A percentile compares a stretch with the other conserved stretches of the same genome.
Conservation (phyloP, 2,329 filamentous ascomycete genomes). For the Tolypocladium tropicale region DNA sequence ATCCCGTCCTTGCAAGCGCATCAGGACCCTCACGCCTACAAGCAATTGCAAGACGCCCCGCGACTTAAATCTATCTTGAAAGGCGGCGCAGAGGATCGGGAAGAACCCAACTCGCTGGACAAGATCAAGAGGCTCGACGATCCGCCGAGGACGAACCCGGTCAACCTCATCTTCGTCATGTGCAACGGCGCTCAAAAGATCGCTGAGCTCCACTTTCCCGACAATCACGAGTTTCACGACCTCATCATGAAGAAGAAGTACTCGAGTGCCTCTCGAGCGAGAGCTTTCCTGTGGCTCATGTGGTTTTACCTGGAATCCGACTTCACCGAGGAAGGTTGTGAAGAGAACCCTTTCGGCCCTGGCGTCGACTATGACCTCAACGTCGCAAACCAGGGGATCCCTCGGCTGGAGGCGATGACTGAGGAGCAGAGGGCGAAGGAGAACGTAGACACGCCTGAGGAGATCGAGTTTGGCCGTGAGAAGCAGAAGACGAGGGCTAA, state of each 20-base stretch:
- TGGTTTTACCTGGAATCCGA: conserved; percentile 99
- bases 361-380: conserved; percentile 56
- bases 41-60: conserved; percentile 93
- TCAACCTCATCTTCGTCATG: conserved; percentile 93
- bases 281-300: conserved; percentile 92
- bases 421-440: conserved; percentile 55
- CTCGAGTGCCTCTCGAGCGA: conserved; percentile 72
- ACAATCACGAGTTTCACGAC: conserved; percentile 85
- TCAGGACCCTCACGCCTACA: conserved; percentile 92
- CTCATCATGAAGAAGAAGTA: conserved; percentile 84
- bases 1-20: conserved; percentile 93
- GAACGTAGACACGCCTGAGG: conserved; percentile 64
- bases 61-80: conserved; percentile 95
- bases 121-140: conserved; percentile 60
- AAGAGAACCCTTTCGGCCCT: conserved; percentile 81
- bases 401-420: conserved; percentile 54
- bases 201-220: conserved; percentile 83
- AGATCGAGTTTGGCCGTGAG: conserved; percentile 58
- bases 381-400: conserved; percentile 59
- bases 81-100: conserved; percentile 81
- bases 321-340: conserved; percentile 77
- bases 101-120: conserved; percentile 74
- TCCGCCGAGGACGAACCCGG: conserved; percentile 77
- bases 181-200: conserved; percentile 84
- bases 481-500: conserved; percentile 66